These are phyloP conservation scores for Acanthamoeba culbertsoni DNA, from an alignment of 208 protist species.

Conservation along the genomic window DNA sequence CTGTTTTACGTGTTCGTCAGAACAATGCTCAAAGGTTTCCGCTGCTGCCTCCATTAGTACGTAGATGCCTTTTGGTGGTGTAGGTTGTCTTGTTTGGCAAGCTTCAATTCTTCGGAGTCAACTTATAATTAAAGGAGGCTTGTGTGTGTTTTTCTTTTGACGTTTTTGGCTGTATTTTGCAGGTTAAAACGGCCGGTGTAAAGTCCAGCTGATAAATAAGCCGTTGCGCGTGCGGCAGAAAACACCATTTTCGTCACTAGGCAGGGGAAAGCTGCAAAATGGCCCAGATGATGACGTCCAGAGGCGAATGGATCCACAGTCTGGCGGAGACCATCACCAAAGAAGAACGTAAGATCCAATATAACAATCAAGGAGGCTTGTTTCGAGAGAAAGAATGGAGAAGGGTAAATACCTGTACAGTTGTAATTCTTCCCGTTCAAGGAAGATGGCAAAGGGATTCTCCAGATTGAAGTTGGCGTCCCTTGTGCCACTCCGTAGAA, in stretches of 20 bases:
- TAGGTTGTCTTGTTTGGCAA: too few relatives aligned
- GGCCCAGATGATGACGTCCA: slow-evolving; percentile 36
- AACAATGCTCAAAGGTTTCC: neutral
- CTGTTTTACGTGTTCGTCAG: neutral
- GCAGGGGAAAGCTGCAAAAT: slow-evolving; percentile 15
- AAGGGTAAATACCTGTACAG: neutral
- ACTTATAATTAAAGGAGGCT: too few relatives aligned
- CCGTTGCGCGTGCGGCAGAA: neutral
- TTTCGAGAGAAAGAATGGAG: neutral
- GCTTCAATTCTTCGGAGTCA: too few relatives aligned
- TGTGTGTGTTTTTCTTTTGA: too few relatives aligned
- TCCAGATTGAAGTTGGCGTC: neutral
- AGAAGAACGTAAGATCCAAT: too few relatives aligned
- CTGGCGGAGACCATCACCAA: neutral
- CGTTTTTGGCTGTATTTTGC: too few relatives aligned
- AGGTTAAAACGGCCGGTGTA: too few relatives aligned
- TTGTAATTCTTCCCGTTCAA: neutral
- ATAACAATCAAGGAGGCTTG: neutral
- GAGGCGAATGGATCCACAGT: slow-evolving; percentile 38
- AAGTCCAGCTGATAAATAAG: neutral
- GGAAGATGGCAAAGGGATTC: neutral
- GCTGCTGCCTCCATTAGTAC: neutral
- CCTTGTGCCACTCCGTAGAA: neutral
- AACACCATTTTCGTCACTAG: neutral
- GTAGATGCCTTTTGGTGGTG: too few relatives aligned